These are phyloP conservation scores for Boletus coffeatus DNA, from an alignment of 1,284 basidiomycete genomes.

Conservation along the genomic window DNA sequence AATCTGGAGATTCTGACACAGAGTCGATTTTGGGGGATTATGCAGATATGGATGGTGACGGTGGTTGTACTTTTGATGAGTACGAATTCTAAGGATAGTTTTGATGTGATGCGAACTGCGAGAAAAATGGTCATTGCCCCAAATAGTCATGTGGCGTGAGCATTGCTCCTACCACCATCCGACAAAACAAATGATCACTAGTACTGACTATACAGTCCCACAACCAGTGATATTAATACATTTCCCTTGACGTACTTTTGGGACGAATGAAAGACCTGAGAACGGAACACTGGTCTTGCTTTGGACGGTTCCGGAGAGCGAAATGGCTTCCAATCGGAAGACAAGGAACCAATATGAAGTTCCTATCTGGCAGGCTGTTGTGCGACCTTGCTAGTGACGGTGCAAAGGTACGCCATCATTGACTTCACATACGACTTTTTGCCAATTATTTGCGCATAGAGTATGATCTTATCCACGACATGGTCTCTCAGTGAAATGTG, in stretches of 20 bases:
- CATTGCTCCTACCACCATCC: no score
- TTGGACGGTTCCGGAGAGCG: slow-evolving; percentile 87
- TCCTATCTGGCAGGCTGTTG: slow-evolving; percentile 83
- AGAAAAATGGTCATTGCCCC: no score
- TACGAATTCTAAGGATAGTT: neutral
- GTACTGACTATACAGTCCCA: no score
- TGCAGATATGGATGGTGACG: neutral
- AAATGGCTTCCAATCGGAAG: slow-evolving; percentile 80
- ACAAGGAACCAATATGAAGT: slow-evolving; percentile 81
- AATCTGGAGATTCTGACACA: neutral
- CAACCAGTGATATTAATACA: no score
- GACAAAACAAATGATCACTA: no score
- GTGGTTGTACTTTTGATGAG: neutral
- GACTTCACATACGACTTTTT: neutral
- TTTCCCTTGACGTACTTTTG: slow-evolving; percentile 68
- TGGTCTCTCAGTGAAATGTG: slow-evolving; percentile 99
- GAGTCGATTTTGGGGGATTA: neutral
- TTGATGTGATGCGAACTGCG: no score
- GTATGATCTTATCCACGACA: slow-evolving; percentile 92
- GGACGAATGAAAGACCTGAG: slow-evolving; percentile 90
- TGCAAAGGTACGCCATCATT: slow-evolving; percentile 64
- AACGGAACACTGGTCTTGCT: slow-evolving; percentile 88
- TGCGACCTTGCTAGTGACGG: slow-evolving; percentile 94
- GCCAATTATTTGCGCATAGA: slow-evolving; percentile 38
- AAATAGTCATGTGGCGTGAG: no score